A percentile compares a stretch with the other conserved stretches of the same genome.
These are phyloP conservation scores for Colletotrichum kahawae DNA, from an alignment of 2,329 filamentous ascomycete species.

Conservation along the genomic window DNA sequence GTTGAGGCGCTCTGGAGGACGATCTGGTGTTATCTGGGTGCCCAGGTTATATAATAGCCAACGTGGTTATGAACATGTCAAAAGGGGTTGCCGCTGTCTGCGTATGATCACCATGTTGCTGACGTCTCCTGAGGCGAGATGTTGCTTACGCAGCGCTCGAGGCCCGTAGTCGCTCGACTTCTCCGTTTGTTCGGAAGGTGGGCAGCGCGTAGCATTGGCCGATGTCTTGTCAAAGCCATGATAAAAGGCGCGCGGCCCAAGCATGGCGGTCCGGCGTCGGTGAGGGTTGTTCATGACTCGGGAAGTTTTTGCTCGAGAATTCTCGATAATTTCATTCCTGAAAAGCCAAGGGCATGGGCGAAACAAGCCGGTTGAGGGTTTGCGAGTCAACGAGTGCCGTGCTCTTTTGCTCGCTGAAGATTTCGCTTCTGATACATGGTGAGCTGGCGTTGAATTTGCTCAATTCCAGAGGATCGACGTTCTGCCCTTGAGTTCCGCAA, in stretches of 20 bases:
- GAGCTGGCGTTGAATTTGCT: not conserved
- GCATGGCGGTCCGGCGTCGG: not conserved
- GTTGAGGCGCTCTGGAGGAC: not conserved
- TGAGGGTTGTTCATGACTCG: not conserved
- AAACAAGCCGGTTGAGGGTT: not conserved
- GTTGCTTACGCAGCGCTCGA: not conserved
- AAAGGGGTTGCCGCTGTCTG: not conserved
- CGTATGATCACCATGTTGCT: not conserved
- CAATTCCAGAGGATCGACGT: not conserved
- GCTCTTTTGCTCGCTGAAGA: not conserved
- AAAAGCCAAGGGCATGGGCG: not conserved
- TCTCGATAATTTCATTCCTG: not conserved
- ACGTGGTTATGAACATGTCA: not conserved
- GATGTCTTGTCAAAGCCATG: not conserved
- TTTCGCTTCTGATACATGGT: not conserved
- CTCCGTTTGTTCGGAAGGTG: not conserved
- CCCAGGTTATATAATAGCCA: not conserved
- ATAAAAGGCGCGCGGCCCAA: not conserved
- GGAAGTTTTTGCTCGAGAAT: not conserved
- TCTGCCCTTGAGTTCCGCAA: not conserved
- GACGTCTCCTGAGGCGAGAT: not conserved
- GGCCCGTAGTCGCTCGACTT: not conserved
- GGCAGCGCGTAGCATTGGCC: not conserved
- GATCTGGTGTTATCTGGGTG: not conserved
- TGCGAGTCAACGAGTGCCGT: not conserved